Base-by-base conservation (phyloP, 305 asterid species). In the Striga hermonthica region DNA sequence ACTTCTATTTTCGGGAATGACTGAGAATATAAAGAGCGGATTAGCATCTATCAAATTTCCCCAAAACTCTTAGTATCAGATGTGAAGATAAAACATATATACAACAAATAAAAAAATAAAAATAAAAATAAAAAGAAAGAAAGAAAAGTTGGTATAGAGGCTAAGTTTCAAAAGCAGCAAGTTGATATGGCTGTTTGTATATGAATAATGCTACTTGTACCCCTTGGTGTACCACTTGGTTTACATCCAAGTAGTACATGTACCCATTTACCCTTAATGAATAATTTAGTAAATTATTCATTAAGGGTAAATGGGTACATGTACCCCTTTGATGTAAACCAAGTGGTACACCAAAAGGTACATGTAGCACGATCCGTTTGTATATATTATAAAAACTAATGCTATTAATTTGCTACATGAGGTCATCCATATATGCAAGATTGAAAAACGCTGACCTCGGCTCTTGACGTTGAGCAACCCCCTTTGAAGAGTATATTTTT, bases 401-500 rank as follows among this genome's bases (percentile, higher is more conserved):
- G 28, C 9, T 28, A 55, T 4, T 31, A 28, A 55, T 44, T 3
- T 44, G 11, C 6, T 52, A 6, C 31, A 14, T 52, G 7, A 6
- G 0, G 7, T 2, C 7, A 16, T 3, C 36, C 39, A 55, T 3
- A 55, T 55, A 55, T 55, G 31, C 4, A 7, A 0, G 3, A 2
- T 48, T 16, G 59, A 54, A 7, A 22, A 54, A 55, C 31, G 14
- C 60, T 9, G 12, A 55, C 60, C 60, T 56, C 61, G 11, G 41
- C 16, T 34, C 15, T 56, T 31, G 10, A 56, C 5, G 61, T 56
- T 56, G 61, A 56, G 14, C 43, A 56, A 13, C 61, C 61, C 43
- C 61, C 61, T 28, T 56, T 56, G 61, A 35, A 34, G 41, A 56
- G 61, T 56, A 56, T 34, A 35, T 15, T 56, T 5, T 34, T 56